Conservation (phyloP, 495 filamentous ascomycete genomes). For the Pseudomonodictys pantanalensis region DNA sequence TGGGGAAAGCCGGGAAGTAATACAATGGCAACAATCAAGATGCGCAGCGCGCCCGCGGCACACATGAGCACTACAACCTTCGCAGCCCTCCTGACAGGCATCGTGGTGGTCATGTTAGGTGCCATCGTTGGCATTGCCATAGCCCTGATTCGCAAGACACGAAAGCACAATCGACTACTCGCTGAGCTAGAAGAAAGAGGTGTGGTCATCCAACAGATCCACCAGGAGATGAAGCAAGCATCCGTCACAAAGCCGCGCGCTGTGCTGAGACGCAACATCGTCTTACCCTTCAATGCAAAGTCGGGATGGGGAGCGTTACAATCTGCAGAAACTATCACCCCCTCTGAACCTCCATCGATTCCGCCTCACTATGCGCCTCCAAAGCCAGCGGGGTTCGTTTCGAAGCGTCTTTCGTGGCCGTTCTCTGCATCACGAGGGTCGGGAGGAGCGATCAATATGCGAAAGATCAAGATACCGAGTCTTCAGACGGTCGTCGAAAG, state of each 20-base stretch:
- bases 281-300: conserved; percentile 30
- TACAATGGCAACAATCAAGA: background rate
- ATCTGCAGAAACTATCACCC: conserved; percentile 19
- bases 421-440: conserved; percentile 23
- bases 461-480: conserved; percentile 9
- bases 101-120: conserved; percentile 13
- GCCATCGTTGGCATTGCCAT: conserved; percentile 12
- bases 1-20: background rate
- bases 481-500: conserved; percentile 25
- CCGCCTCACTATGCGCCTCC: conserved; percentile 14
- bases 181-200: conserved; percentile 30
- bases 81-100: conserved; percentile 5
- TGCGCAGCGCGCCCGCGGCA: background rate
- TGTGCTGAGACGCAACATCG: conserved; percentile 25
- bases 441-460: conserved; percentile 15
- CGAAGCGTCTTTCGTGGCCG: conserved; percentile 25
- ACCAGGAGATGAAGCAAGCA: conserved; percentile 1
- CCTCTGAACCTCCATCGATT: background rate
- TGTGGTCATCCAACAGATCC: conserved; percentile 10
- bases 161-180: conserved; percentile 20
- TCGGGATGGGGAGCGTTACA: conserved; percentile 28
- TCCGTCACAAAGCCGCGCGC: conserved; percentile 13
- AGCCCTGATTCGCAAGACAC: conserved; percentile 16
- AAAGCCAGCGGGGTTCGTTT: conserved; percentile 7
- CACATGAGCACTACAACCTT: conserved; percentile 15